phyloP scores from a whole-genome alignment of 2,329 filamentous ascomycete species.

The Colletotrichum spaethianum region DNA sequence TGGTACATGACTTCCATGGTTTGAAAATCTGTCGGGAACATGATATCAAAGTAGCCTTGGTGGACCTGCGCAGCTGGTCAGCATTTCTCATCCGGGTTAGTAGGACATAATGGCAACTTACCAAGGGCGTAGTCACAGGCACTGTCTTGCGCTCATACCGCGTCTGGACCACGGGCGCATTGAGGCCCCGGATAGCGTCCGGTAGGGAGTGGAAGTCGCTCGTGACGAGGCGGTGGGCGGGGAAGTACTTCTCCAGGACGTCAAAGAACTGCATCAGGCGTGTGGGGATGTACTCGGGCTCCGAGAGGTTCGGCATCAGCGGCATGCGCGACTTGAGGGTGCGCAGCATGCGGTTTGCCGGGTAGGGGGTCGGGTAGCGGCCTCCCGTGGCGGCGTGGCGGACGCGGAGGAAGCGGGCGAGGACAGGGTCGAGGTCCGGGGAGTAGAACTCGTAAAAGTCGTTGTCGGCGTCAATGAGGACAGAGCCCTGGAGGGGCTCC shows the following conservation, averaged over 20 bases:
- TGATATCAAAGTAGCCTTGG: constrained; percentile 98
- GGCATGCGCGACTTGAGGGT: constrained; percentile 76
- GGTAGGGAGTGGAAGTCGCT: constrained; percentile 93
- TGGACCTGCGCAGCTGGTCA: constrained; percentile 75
- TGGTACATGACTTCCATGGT: constrained; percentile 94
- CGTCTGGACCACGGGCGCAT: constrained; percentile 97
- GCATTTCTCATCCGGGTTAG: background rate
- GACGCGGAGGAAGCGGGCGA: constrained; percentile 86
- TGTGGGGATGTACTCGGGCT: constrained; percentile 94
- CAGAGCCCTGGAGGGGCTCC: constrained; percentile 87
- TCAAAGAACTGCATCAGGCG: constrained; percentile 97
- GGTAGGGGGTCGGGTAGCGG: constrained; percentile 74
- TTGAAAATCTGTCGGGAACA: constrained; percentile 96
- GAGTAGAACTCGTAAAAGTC: constrained; percentile 98
- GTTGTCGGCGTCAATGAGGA: constrained; percentile 86
- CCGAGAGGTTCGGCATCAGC: constrained; percentile 81
- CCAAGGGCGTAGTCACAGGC: constrained; percentile 90
- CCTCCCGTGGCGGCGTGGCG: constrained; percentile 81
- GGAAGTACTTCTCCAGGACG: constrained; percentile 89
- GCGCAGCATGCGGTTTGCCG: constrained; percentile 68
- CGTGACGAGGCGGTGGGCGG: constrained; percentile 87
- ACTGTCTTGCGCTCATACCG: constrained; percentile 89
- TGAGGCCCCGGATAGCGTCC: constrained; percentile 85
- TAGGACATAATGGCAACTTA: constrained; percentile 60
- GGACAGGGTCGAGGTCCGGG: constrained; percentile 84